These are phyloP conservation scores for Stemphylium lycopersici DNA, from an alignment of 2,329 filamentous ascomycete genomes.

Conservation along the genomic window DNA sequence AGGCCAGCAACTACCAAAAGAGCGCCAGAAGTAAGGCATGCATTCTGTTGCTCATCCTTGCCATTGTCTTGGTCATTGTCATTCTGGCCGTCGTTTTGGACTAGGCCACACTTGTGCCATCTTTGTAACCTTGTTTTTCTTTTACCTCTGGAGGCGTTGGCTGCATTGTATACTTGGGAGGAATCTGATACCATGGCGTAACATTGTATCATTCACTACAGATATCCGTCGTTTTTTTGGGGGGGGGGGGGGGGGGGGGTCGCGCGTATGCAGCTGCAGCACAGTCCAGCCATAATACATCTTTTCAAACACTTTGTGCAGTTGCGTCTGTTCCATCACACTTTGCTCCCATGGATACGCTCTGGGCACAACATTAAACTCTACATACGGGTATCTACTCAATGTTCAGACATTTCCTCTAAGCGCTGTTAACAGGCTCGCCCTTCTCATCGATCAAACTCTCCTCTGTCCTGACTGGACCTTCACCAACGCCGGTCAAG, in stretches of 20 bases:
- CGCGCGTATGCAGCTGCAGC: background rate
- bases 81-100: constrained; percentile 84
- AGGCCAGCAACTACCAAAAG: constrained; percentile 91
- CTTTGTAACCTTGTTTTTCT: background rate
- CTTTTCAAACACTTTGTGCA: background rate
- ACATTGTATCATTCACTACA: constrained; percentile 1
- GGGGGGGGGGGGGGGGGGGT: too few relatives aligned
- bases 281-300: constrained; percentile 1
- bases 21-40: constrained; percentile 94
- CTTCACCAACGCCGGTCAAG: constrained; percentile 87
- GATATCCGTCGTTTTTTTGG: background rate
- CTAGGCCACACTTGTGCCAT: constrained; percentile 47
- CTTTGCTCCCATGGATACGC: too few relatives aligned
- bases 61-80: constrained; percentile 87
- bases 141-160: constrained; percentile 14
- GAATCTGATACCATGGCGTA: constrained; percentile 19
- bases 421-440: constrained; percentile 31
- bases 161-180: constrained; percentile 13
- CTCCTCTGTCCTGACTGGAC: constrained; percentile 79
- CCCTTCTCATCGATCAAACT: constrained; percentile 71
- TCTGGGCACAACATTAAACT: background rate
- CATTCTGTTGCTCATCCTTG: constrained; percentile 85
- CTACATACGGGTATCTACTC: constrained; percentile 11
- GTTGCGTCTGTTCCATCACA: background rate
- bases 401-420: background rate